Percentiles rank a stretch among this genome's conserved stretches.
phyloP scores from a whole-genome alignment of 2,329 filamentous ascomycete genomes.

The Diaporthe vexans region DNA sequence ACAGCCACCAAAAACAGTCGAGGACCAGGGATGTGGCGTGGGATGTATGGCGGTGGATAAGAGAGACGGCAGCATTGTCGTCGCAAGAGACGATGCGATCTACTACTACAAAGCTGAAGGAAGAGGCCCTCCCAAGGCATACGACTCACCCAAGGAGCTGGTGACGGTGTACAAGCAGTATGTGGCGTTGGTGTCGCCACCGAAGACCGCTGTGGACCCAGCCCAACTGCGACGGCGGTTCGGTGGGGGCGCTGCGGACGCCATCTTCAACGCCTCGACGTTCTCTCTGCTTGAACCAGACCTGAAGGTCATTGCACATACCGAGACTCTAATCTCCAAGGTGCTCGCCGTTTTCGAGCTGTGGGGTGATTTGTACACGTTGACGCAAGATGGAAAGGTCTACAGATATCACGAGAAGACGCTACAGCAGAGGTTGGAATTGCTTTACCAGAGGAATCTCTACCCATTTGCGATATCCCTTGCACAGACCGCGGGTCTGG shows the following conservation, averaged over 20 bases:
- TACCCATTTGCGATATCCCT: constrained; percentile 93
- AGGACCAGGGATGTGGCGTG: constrained; percentile 91
- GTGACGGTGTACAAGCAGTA: constrained; percentile 88
- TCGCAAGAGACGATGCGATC: constrained; percentile 95
- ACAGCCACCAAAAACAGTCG: constrained; percentile 87
- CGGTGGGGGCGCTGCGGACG: constrained; percentile 79
- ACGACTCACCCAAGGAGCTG: constrained; percentile 89
- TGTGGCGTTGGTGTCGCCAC: constrained; percentile 87
- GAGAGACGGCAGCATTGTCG: constrained; percentile 84
- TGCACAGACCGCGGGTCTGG: constrained; percentile 89
- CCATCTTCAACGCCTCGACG: constrained; percentile 86
- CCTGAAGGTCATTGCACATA: constrained; percentile 89
- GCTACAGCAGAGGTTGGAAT: constrained; percentile 90
- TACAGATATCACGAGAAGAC: constrained; percentile 90
- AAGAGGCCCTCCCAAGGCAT: constrained; percentile 88
- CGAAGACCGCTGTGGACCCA: constrained; percentile 66
- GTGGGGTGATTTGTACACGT: constrained; percentile 93
- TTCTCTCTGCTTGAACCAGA: constrained; percentile 95
- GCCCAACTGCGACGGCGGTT: constrained; percentile 79
- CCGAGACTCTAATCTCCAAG: constrained; percentile 85
- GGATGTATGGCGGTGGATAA: constrained; percentile 94
- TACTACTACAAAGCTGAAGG: constrained; percentile 93
- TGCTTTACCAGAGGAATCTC: constrained; percentile 93
- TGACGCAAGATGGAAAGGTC: constrained; percentile 93
- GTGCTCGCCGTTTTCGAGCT: constrained; percentile 85